Percentiles rank a stretch among this genome's conserved stretches.
Evolutionary conservation across 352 stramenopile genomes (phyloP).

Genomic region (Pythium diclinum): DNA sequence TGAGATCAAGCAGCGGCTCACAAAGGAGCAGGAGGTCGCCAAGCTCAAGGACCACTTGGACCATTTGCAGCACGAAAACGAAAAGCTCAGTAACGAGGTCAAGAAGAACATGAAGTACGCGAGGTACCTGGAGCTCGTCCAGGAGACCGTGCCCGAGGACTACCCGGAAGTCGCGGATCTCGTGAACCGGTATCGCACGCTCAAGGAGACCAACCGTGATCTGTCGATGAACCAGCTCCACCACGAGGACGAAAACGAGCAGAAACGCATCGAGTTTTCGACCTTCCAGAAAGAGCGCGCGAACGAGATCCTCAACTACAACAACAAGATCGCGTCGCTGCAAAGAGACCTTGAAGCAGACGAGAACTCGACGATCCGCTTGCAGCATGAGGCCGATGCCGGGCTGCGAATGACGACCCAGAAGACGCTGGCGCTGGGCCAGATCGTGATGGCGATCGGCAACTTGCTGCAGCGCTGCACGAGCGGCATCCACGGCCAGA

Average conservation of each 20-base stretch:
- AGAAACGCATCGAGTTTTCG: constrained; percentile 74
- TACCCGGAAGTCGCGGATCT: constrained; percentile 91
- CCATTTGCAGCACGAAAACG: constrained; percentile 59
- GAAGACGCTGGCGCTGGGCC: constrained; percentile 88
- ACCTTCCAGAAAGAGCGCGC: constrained; percentile 87
- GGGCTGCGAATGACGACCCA: constrained; percentile 86
- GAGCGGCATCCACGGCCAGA: constrained; percentile 82
- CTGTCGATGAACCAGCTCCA: constrained; percentile 65
- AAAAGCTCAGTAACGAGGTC: constrained; percentile 61
- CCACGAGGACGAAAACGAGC: constrained; percentile 87
- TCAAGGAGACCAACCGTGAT: constrained; percentile 90
- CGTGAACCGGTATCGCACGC: constrained; percentile 90
- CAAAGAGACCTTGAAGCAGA: constrained; percentile 76
- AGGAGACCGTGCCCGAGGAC: constrained; percentile 88
- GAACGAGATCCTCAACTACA: constrained; percentile 92
- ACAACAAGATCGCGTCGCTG: constrained; percentile 88
- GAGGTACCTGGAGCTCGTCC: constrained; percentile 85
- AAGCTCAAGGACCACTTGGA: constrained; percentile 73
- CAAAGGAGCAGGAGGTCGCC: constrained; percentile 87
- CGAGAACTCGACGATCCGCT: constrained; percentile 60
- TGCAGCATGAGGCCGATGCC: constrained; percentile 89
- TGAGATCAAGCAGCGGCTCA: constrained; percentile 89
- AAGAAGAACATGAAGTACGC: constrained; percentile 87
- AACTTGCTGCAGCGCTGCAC: constrained; percentile 83
- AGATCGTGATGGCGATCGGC: constrained; percentile 88